Evolutionary conservation across 1,284 basidiomycete species (phyloP).

Genomic region (Trametes versicolor): DNA sequence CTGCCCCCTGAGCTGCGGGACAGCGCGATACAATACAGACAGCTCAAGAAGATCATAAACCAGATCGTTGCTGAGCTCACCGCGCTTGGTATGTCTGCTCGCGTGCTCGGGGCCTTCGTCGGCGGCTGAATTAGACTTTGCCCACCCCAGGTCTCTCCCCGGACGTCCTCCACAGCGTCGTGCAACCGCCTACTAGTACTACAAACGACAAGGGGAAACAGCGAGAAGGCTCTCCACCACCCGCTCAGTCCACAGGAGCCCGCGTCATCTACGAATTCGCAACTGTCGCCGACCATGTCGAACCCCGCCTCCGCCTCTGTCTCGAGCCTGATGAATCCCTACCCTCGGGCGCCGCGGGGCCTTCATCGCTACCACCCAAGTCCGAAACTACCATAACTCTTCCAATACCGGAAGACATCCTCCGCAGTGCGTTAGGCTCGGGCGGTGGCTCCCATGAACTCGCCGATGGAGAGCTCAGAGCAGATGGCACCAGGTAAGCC

Average conservation of each 20-base stretch:
- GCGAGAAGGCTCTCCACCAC: constrained; percentile 27
- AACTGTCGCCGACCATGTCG: constrained; percentile 55
- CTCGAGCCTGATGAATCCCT: constrained; percentile 37
- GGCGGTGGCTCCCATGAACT: neutral
- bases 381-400: constrained; percentile 12
- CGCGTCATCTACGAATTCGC: constrained; percentile 65
- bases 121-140: constrained; percentile 43
- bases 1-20: constrained; percentile 80
- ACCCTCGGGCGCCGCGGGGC: constrained; percentile 1
- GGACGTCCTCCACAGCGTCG: constrained; percentile 56
- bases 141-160: constrained; percentile 50
- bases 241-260: constrained; percentile 16
- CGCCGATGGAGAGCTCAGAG: neutral
- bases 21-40: constrained; percentile 88
- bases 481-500: constrained; percentile 18
- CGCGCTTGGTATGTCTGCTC: constrained; percentile 61
- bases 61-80: constrained; percentile 86
- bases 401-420: constrained; percentile 16
- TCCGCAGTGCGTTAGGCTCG: constrained; percentile 14
- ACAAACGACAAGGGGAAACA: constrained; percentile 39
- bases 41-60: constrained; percentile 94
- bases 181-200: constrained; percentile 41
- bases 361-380: neutral
- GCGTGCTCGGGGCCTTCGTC: neutral
- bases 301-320: constrained; percentile 65